A percentile compares a stretch with the other conserved stretches of the same genome.
Conservation (phyloP, 2,329 filamentous ascomycete genomes). For the Emergomyces orientalis region DNA sequence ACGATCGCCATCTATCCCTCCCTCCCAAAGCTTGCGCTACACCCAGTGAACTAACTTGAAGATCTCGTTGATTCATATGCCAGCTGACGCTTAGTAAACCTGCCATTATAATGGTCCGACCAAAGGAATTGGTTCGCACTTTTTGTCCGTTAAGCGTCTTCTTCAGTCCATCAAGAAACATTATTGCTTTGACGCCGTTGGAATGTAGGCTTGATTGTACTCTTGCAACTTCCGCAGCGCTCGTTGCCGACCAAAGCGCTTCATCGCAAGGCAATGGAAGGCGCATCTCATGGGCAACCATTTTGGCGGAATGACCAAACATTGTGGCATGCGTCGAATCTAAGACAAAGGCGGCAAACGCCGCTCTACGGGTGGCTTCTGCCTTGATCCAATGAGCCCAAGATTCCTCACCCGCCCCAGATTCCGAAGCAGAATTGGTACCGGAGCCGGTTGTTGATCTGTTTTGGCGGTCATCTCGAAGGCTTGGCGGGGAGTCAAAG, state of each 20-base stretch:
- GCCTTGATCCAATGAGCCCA: slow-evolving; percentile 96
- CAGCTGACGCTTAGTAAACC: slow-evolving; percentile 87
- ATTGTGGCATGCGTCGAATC: slow-evolving; percentile 96
- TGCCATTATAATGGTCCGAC: slow-evolving; percentile 86
- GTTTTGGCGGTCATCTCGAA: slow-evolving; percentile 50
- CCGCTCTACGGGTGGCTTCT: slow-evolving; percentile 79
- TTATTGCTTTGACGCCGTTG: slow-evolving; percentile 72
- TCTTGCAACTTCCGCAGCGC: slow-evolving; percentile 72
- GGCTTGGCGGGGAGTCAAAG: slow-evolving; percentile 71
- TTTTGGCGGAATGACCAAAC: slow-evolving; percentile 93
- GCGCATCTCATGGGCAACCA: slow-evolving; percentile 93
- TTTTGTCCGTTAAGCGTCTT: slow-evolving; percentile 75
- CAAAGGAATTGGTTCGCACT: slow-evolving; percentile 87
- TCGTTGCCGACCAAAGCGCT: slow-evolving; percentile 81
- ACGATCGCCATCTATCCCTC: slow-evolving; percentile 81
- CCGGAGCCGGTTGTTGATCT: slow-evolving; percentile 30
- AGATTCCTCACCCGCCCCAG: slow-evolving; percentile 72
- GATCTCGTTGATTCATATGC: slow-evolving; percentile 94
- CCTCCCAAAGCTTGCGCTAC: slow-evolving; percentile 72
- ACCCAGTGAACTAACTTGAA: slow-evolving; percentile 81
- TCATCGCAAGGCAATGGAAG: slow-evolving; percentile 89
- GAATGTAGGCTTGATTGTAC: slow-evolving; percentile 71
- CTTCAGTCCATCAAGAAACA: slow-evolving; percentile 86
- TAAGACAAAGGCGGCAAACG: slow-evolving; percentile 88
- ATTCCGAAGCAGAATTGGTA: slow-evolving; percentile 45